phyloP scores from a whole-genome alignment of 2,329 filamentous ascomycete genomes.

The Aspergillus felis region DNA sequence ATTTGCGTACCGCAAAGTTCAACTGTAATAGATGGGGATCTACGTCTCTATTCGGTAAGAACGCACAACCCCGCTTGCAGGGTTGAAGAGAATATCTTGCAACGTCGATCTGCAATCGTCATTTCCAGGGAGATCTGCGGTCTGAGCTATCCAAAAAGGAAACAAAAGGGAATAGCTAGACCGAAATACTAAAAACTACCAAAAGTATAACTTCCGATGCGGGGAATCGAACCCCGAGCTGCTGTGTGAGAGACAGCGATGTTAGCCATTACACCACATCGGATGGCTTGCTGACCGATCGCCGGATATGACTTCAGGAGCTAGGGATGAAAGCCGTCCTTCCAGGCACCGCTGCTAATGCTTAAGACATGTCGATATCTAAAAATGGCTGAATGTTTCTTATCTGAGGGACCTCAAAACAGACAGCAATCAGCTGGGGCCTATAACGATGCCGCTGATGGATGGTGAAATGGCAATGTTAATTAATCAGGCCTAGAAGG shows the following conservation, averaged over 20 bases:
- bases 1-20: too few relatives aligned
- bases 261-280: slow-evolving; percentile 41
- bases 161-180: too few relatives aligned
- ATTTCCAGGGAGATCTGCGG: too few relatives aligned
- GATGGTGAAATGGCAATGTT: neutral
- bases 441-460: neutral
- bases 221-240: slow-evolving; percentile 22
- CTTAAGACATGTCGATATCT: neutral
- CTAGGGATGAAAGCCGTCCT: too few relatives aligned
- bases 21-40: too few relatives aligned
- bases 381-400: neutral
- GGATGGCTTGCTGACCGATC: slow-evolving; percentile 45
- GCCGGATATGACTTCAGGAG: too few relatives aligned
- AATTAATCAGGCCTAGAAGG: neutral
- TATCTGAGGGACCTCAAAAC: neutral
- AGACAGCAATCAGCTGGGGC: neutral
- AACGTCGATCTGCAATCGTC: too few relatives aligned
- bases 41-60: neutral
- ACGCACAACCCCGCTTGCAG: too few relatives aligned
- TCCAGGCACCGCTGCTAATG: neutral
- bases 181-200: too few relatives aligned
- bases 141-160: too few relatives aligned
- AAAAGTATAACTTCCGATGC: slow-evolving; percentile 8
- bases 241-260: slow-evolving; percentile 21
- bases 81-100: too few relatives aligned